These are phyloP conservation scores for Fusarium sp. DNA, from an alignment of 2,329 filamentous ascomycete genomes.

Conservation along the genomic window DNA sequence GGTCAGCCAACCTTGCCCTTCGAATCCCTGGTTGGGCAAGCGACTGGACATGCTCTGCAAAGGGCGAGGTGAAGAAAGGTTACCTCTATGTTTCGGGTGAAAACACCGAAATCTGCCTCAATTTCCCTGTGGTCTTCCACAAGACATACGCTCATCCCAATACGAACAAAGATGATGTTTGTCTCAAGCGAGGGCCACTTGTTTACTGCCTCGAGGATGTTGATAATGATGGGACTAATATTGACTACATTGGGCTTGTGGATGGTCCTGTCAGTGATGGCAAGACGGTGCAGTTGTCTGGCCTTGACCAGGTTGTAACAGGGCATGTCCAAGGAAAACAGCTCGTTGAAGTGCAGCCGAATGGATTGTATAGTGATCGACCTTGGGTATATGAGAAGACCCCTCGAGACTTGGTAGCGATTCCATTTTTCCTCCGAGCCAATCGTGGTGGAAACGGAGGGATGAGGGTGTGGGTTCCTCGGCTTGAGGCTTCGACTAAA, in stretches of 20 bases:
- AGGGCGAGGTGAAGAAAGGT: neutral
- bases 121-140: neutral
- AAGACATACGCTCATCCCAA: neutral
- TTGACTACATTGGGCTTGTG: neutral
- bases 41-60: neutral
- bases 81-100: neutral
- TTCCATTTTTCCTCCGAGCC: neutral
- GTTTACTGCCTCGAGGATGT: neutral
- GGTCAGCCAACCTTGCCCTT: neutral
- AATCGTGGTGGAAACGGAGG: neutral
- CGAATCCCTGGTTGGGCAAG: neutral
- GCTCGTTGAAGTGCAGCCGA: neutral
- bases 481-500: neutral
- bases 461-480: constrained; percentile 4
- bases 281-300: neutral
- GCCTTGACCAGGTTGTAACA: neutral
- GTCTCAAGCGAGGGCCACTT: neutral
- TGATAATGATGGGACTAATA: neutral
- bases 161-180: neutral
- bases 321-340: neutral
- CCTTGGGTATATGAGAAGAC: neutral
- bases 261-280: neutral
- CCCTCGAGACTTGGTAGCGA: neutral
- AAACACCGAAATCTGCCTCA: neutral
- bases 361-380: neutral